Base-by-base conservation (phyloP, 2,329 filamentous ascomycete species). In the Pyrenophora graminea region DNA sequence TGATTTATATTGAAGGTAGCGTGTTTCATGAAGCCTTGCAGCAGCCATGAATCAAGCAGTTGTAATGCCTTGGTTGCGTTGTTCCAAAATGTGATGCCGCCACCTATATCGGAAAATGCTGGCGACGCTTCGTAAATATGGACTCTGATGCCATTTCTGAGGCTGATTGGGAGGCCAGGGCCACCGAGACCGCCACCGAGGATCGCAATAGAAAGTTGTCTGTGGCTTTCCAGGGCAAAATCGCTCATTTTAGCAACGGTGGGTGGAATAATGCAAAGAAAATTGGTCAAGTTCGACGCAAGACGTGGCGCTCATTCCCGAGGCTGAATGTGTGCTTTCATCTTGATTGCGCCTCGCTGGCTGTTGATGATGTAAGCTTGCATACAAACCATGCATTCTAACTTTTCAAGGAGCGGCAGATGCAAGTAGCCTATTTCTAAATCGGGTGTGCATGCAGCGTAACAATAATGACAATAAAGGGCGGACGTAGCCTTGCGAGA, bases 141-240 rank as follows among this genome's bases (percentile, higher is more conserved):
- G 34, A 63, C 39, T 12, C 58, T 53, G 38, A 69, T 48, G 9
- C 52, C 53, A 23, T 66, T 56, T 41, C 61, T 61, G n/a, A 60
- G 64, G 12, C 61, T 61, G 15, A 70, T 61, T 12, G 67, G 64
- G 9, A 70, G 58, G 1, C 59, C 59, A 23, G 68, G 55, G n/a
- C 68, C 67, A 10, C 60, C 65, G 17, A 71, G 56, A 19, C 67
- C 67, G 5, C 64, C 68, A 15, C 68, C 65, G 9, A 68, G 36
- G 40, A 71, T 65, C 15, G 66, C 68, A 19, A 71, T 57, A 9
- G 63, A 48, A 27, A 61, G 53, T 4, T 32, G 36, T 10, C 32
- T 18, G 10, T 51, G 19, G 6, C 48, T 45, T 8, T 23, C 15
- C 7, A 44, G 44, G 2, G 23, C n/a, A 7, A 2, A 5, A 27